Evolutionary conservation across 495 filamentous ascomycete species (phyloP).

Genomic region (Podospora conica): DNA sequence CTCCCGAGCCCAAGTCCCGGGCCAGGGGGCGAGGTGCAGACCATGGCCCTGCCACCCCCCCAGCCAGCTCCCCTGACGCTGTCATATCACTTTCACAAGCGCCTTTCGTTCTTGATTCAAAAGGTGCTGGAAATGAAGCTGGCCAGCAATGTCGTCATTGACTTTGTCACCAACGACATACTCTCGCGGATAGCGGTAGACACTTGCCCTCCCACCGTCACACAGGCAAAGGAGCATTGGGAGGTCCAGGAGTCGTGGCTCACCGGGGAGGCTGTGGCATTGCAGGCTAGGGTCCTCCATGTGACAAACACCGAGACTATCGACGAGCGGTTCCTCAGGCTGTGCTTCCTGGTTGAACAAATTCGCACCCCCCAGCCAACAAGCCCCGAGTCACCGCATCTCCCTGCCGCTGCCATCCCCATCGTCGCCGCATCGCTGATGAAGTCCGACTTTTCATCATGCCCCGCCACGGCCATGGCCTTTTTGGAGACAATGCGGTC

Average conservation of each 20-base stretch:
- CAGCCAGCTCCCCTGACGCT: not conserved
- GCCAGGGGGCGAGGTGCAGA: not conserved
- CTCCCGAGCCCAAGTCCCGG: not conserved
- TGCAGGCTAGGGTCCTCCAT: not conserved
- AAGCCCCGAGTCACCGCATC: too few species aligned
- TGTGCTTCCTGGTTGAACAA: conserved; percentile 9
- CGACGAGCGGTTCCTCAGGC: conserved; percentile 8
- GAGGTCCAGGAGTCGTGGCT: conserved; percentile 1
- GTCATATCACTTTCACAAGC: not conserved
- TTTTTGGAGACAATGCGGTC: conserved; percentile 14
- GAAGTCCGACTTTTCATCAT: conserved; percentile 5
- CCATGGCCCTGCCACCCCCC: not conserved
- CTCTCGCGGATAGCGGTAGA: not conserved
- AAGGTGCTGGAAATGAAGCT: not conserved
- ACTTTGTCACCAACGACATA: not conserved
- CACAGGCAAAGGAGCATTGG: conserved; percentile 1
- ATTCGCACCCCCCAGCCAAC: not conserved
- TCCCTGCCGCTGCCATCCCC: not conserved
- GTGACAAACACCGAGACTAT: not conserved
- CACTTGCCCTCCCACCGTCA: not conserved
- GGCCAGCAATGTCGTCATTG: not conserved
- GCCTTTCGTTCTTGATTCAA: not conserved
- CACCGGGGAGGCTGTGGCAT: not conserved
- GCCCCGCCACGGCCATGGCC: conserved; percentile 1
- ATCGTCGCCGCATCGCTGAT: conserved; percentile 8